These are phyloP conservation scores for Cardamine resedifolia DNA, from an alignment of 345 rosid genomes.

Conservation along the genomic window DNA sequence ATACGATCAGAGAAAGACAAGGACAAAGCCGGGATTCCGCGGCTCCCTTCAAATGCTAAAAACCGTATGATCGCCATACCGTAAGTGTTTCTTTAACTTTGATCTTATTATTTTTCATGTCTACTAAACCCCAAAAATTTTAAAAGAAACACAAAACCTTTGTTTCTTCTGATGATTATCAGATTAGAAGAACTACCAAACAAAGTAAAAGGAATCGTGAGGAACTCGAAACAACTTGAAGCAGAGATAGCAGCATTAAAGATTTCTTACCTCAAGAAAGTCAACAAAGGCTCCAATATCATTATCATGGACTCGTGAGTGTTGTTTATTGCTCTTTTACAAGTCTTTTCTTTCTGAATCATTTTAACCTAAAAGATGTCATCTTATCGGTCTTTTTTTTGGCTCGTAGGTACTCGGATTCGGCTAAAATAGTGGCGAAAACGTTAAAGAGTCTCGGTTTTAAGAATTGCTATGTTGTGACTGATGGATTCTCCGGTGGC, in stretches of 20 bases:
- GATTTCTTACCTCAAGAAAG: conserved; percentile 80
- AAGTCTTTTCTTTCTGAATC: not conserved
- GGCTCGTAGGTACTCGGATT: conserved; percentile 67
- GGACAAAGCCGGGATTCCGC: conserved; percentile 80
- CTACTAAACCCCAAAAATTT: not conserved
- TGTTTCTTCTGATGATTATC: conserved; percentile 20
- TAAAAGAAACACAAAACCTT: not conserved
- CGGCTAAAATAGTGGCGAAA: conserved; percentile 75
- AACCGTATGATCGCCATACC: conserved; percentile 76
- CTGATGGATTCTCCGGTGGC: conserved; percentile 83
- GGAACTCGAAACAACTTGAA: conserved; percentile 73
- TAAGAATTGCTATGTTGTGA: conserved; percentile 72
- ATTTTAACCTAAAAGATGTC: not conserved
- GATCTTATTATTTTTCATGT: not conserved
- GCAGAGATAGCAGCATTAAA: conserved; percentile 89
- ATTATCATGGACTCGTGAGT: conserved; percentile 88
- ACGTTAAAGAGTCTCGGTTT: conserved; percentile 68
- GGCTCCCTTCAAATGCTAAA: conserved; percentile 89
- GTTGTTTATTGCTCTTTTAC: conserved; percentile 11
- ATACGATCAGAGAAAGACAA: conserved; percentile 95
- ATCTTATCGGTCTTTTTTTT: not conserved
- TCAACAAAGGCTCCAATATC: conserved; percentile 82
- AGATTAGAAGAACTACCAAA: conserved; percentile 83
- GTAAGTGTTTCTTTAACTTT: conserved; percentile 45
- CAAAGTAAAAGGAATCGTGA: conserved; percentile 72